Evolutionary conservation across 352 stramenopile species (phyloP).

Genomic region (Aphanomyces euteiches): DNA sequence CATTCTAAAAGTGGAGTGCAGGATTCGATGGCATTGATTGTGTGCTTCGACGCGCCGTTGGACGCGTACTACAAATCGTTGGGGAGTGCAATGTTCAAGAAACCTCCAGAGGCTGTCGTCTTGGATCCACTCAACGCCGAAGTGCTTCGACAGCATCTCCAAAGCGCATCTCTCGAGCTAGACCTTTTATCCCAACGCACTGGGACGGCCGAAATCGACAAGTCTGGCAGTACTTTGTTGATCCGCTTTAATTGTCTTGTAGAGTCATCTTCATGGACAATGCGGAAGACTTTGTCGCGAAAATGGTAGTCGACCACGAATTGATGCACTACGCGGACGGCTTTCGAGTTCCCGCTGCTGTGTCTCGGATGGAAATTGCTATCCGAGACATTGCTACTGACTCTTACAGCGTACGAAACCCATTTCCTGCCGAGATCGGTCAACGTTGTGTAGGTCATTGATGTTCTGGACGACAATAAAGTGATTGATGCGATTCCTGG

Average conservation of each 20-base stretch:
- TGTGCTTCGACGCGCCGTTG: conserved; percentile 93
- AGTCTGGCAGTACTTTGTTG: conserved; percentile 31
- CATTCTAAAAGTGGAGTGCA: conserved; percentile 23
- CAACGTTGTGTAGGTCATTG: conserved; percentile 42
- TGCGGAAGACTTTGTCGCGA: conserved; percentile 5
- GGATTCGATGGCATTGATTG: conserved; percentile 88
- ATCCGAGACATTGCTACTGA: conserved; percentile 66
- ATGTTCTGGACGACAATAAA: conserved; percentile 44
- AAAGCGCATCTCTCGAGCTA: conserved; percentile 92
- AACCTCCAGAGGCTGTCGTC: conserved; percentile 67
- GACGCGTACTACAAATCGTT: conserved; percentile 90
- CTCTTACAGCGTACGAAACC: background rate
- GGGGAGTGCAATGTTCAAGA: conserved; percentile 58
- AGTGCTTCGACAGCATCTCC: conserved; percentile 88
- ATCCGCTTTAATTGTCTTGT: background rate
- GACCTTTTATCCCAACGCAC: conserved; percentile 75
- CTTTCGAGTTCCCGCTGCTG: conserved; percentile 57
- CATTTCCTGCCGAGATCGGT: background rate
- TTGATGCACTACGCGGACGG: conserved; percentile 41
- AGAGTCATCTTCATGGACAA: conserved; percentile 17
- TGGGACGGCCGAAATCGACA: conserved; percentile 56
- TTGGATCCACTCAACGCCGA: conserved; percentile 84
- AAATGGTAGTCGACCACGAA: conserved; percentile 44
- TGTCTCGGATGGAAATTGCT: conserved; percentile 59
- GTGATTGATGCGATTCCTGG: conserved; percentile 86